phyloP scores from a whole-genome alignment of 1,284 basidiomycete species.

The Agaricales sp. region DNA sequence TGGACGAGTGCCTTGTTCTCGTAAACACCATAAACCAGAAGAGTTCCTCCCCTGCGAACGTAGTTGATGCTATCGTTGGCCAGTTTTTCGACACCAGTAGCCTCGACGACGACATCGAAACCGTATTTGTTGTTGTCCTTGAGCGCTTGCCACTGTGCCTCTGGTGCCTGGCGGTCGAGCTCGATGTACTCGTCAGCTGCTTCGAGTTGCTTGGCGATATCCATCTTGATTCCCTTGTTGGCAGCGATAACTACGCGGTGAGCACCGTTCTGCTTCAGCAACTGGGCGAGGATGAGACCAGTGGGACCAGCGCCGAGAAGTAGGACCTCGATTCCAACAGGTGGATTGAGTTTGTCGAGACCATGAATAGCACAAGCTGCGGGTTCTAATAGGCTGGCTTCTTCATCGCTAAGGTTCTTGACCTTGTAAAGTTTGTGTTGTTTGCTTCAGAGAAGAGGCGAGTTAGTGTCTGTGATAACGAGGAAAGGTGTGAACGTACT shows the following conservation, averaged over 20 bases:
- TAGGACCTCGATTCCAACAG: slow-evolving; percentile 71
- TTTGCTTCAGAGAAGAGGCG: slow-evolving; percentile 25
- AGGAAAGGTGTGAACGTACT: slow-evolving; percentile 38
- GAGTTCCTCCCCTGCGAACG: slow-evolving; percentile 68
- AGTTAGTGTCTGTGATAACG: not conserved
- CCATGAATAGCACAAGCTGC: slow-evolving; percentile 85
- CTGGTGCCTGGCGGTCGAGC: slow-evolving; percentile 66
- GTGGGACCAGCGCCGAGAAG: slow-evolving; percentile 73
- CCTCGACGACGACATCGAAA: slow-evolving; percentile 85
- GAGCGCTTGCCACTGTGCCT: slow-evolving; percentile 69
- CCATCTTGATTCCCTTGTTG: slow-evolving; percentile 81
- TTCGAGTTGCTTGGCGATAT: slow-evolving; percentile 66
- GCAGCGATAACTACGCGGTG: slow-evolving; percentile 68
- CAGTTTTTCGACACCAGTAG: slow-evolving; percentile 74
- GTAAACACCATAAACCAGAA: slow-evolving; percentile 73
- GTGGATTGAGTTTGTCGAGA: slow-evolving; percentile 70
- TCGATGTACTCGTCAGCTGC: slow-evolving; percentile 79
- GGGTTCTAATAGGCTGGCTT: slow-evolving; percentile 82
- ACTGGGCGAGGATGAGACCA: slow-evolving; percentile 78
- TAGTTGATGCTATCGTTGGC: slow-evolving; percentile 78
- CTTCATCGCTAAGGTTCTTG: slow-evolving; percentile 77
- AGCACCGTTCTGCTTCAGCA: slow-evolving; percentile 79
- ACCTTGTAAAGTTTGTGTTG: slow-evolving; percentile 76
- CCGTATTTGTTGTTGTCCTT: slow-evolving; percentile 76
- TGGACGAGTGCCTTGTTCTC: slow-evolving; percentile 65